Conservation (phyloP, 2,329 filamentous ascomycete genomes). For the Fusarium sp. region DNA sequence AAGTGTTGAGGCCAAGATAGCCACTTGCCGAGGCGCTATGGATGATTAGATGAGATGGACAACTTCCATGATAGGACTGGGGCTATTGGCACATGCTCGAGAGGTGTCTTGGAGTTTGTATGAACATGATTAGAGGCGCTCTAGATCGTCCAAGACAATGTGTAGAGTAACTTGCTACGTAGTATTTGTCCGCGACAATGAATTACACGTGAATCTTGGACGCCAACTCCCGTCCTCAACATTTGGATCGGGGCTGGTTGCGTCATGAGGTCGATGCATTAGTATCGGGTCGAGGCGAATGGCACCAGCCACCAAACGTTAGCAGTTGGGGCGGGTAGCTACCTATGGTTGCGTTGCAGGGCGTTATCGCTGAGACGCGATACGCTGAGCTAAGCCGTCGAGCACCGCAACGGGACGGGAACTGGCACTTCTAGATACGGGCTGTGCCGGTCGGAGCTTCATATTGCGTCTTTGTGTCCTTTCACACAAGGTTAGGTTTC, state of each 20-base stretch:
- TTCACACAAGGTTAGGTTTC: constrained; percentile 4
- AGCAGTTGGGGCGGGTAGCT: not conserved
- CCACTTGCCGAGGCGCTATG: not conserved
- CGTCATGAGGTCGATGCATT: constrained; percentile 33
- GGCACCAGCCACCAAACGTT: constrained; percentile 3
- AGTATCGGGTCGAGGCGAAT: constrained; percentile 6
- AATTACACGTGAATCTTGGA: not conserved
- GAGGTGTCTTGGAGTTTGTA: not conserved
- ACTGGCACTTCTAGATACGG: not conserved
- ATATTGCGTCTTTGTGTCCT: constrained; percentile 7
- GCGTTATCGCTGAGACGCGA: constrained; percentile 35
- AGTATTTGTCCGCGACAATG: not conserved
- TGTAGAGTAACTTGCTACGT: not conserved
- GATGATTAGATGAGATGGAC: not conserved
- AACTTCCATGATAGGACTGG: not conserved
- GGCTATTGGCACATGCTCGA: not conserved
- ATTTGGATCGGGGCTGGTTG: constrained; percentile 20
- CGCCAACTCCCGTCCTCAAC: not conserved
- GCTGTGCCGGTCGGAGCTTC: constrained; percentile 1
- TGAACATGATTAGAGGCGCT: not conserved
- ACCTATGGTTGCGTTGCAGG: constrained; percentile 16
- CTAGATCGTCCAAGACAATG: not conserved
- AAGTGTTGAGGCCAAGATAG: not conserved
- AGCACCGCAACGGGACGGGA: constrained; percentile 7
- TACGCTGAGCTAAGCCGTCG: constrained; percentile 32